Base-by-base conservation (phyloP, 1,284 basidiomycete genomes). In the Austropuccinia psidii region DNA sequence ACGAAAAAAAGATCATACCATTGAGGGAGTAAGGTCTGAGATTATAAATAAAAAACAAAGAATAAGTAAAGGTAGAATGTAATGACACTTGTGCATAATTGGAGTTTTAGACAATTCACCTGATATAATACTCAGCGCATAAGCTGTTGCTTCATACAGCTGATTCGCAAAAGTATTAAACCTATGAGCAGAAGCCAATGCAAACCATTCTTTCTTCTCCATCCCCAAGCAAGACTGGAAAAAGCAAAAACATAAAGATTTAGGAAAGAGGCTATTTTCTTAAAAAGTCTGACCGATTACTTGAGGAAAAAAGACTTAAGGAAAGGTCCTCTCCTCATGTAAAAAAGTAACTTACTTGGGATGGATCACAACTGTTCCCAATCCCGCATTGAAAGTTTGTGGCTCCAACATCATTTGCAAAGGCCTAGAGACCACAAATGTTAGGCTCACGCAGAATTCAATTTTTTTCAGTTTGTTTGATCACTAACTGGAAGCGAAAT, bases 371-470 rank as follows among this genome's bases (percentile, higher is more conserved):
- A 60, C 50, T 19, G 24, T 39, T 72, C 29, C 68, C 68, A 50
- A 72, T 72, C 29, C 68, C 68, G 58, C 68, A 72, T 19, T 72
- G 47, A 19, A 72, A 72, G 47, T 72, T 72, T 4, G 68, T 72
- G 11, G 27, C 58, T 5, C 68, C 68, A 8, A 72, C 68, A 6
- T 49, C 29, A 50, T 62, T 49, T 21, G 68, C 68, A 43, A 50
- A 72, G 52, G 21, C 31, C 68, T 69, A 31, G 33, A 55, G 33
- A 21, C 8, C 17, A 55, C 21, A 3, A 52, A 55, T 19, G 13
- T n/a, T n/a, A n/a, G n/a, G n/a, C n/a, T n/a, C n/a, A n/a, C n/a
- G 39, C 35, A 61, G 31, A 41, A 39, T 9, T 13, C n/a, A 37
- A 41, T 37, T 15, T 35, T 11, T n/a, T 61, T 61, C 4, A 7